These are phyloP conservation scores for Vitis amurensis DNA, from an alignment of 164 flowering plant species.

Conservation along the genomic window DNA sequence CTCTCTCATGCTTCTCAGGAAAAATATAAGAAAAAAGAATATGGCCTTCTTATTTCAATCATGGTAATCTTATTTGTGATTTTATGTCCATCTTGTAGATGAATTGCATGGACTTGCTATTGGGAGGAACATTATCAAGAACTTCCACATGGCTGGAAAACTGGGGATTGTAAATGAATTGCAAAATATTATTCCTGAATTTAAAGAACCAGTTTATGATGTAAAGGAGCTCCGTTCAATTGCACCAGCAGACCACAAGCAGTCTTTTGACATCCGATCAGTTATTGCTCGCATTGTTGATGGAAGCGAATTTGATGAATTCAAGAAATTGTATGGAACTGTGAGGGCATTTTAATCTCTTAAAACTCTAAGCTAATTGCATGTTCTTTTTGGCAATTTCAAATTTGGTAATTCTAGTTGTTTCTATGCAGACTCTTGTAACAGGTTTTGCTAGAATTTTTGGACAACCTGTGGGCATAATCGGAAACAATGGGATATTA, in stretches of 20 bases:
- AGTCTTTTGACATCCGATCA: slow-evolving; percentile 84
- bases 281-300: slow-evolving; percentile 90
- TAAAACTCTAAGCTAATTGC: background rate
- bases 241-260: slow-evolving; percentile 89
- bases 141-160: slow-evolving; percentile 86
- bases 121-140: slow-evolving; percentile 89
- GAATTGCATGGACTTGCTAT: slow-evolving; percentile 89
- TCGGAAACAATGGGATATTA: slow-evolving; percentile 95
- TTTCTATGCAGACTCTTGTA: slow-evolving; percentile 82
- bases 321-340: slow-evolving; percentile 99
- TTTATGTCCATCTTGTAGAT: slow-evolving; percentile 48
- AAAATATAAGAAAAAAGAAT: background rate
- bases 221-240: slow-evolving; percentile 78
- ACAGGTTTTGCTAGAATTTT: slow-evolving; percentile 91
- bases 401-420: slow-evolving; percentile 3
- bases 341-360: slow-evolving; percentile 53
- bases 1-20: background rate
- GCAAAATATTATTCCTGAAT: slow-evolving; percentile 31
- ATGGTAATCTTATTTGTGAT: background rate
- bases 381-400: background rate
- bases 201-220: slow-evolving; percentile 85
- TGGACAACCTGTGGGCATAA: slow-evolving; percentile 90
- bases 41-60: background rate
- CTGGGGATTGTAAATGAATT: slow-evolving; percentile 23
- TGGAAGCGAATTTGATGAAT: slow-evolving; percentile 98